Base-by-base conservation (phyloP, 2,329 filamentous ascomycete species). In the Colletotrichum godetiae region DNA sequence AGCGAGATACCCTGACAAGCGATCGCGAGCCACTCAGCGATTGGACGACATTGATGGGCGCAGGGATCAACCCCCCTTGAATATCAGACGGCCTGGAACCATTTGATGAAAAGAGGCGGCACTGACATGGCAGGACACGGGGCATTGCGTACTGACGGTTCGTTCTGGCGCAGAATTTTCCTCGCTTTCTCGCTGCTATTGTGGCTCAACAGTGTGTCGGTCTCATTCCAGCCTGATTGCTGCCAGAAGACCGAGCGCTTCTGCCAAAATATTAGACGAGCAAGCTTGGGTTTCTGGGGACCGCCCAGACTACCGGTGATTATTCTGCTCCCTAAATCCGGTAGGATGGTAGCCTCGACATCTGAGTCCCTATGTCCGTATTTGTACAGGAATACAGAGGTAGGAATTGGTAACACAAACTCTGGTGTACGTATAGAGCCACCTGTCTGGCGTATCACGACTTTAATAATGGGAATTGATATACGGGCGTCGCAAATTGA, bases 1-100 rank as follows among this genome's bases (percentile, higher is more conserved):
- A 68, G 35, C 68, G 68, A 72, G 63, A 62, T 60, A 52, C 63
- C 57, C 22, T 52, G 22, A 12, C 27, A 63, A 58, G 56, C 68
- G 63, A 72, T 24, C 33, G 31, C 68, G 63, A 62, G 49, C 49
- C 22, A 13, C 19, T 13, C 10, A 42, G 35, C 68, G 63, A 72
- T 72, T 72, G 68, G 68, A n/a, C 33, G 22, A 37, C 33, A 5
- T 8, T 27, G 22, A 62, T 62, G 22, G 27, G 15, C 7, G 53
- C 58, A 63, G 31, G 57, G 69, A 24, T 68, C 29, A 19, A 7
- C 2, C 35, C 64, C 46, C 56, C 57, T 12, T 33, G 22, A 42
- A 31, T n/a, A 24, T 52, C 37, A 19, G 68, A 61, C 35, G 53
- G 65, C n/a, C 65, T 67, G 57, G 53, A 53, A 31, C 55, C 49